Base-by-base conservation (phyloP, 2,329 filamentous ascomycete species). In the Dothidotthia symphoricarpi region DNA sequence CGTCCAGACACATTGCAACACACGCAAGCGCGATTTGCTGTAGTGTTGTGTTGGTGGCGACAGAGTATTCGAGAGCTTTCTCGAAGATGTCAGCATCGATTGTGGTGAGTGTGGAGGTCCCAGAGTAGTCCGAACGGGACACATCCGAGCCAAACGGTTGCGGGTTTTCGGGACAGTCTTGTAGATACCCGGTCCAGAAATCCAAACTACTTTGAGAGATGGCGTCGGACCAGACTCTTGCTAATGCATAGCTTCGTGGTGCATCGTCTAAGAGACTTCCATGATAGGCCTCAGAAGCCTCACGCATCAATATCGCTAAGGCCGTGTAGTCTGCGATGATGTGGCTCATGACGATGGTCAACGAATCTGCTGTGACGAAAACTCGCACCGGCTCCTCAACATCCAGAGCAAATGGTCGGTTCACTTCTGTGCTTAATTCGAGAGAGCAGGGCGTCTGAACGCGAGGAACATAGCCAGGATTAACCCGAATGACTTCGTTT, bases 261-360 rank as follows among this genome's bases (percentile, higher is more conserved):
- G 7, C 24, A 7, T n/a, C n/a, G n/a, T n/a, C n/a, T n/a, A n/a
- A n/a, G n/a, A n/a, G 24, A 25, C 24, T 12, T 7, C 24, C 12
- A 25, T 25, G 66, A 3, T 45, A 7, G 3, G 29, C 26, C n/a
- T n/a, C n/a, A 1, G 36, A 32, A 7, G 59, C 52, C 28, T 67
- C 61, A 6, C 39, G 27, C 6, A 66, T 42, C 2, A 68, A 29
- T 10, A 53, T 37, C 6, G 45, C 24, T 1, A 68, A 39, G 3
- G 65, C 45, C 4, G 62, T 66, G 4, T 57, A 47, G 39, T 68
- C 65, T 34, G 52, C 55, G 8, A 68, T 52, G 31, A 68, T 66
- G 36, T 68, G 65, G 19, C 52, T 58, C 28, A 53, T 34, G 2
- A 54, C 36, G 13, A 60, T 43, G 4, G 64, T 24, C 3, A 68